Percentiles rank a stretch among this genome's conserved stretches.
Evolutionary conservation across 2,329 filamentous ascomycete species (phyloP).

Genomic region (Xylaria sp.): DNA sequence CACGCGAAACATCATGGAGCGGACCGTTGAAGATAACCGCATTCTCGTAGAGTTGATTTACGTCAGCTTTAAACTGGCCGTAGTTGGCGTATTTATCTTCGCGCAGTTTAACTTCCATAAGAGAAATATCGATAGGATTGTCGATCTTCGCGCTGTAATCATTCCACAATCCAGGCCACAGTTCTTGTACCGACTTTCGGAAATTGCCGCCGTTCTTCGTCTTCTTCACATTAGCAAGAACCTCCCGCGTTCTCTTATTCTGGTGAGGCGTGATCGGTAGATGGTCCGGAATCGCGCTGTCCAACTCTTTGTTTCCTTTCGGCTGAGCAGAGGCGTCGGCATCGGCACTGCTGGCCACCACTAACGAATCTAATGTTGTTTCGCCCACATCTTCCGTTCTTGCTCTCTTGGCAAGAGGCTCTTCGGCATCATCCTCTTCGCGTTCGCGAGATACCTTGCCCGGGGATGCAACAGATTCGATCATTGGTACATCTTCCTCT

Average conservation of each 20-base stretch:
- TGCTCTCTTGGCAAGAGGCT: conserved; percentile 80
- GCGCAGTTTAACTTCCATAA: conserved; percentile 82
- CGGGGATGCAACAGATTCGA: conserved; percentile 35
- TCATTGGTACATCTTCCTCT: conserved; percentile 34
- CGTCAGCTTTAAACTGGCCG: conserved; percentile 75
- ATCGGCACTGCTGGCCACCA: conserved; percentile 31
- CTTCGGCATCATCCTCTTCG: conserved; percentile 71
- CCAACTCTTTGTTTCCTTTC: conserved; percentile 39
- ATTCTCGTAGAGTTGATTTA: conserved; percentile 81
- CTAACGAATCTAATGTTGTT: conserved; percentile 33
- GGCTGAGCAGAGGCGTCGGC: conserved; percentile 31
- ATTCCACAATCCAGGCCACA: conserved; percentile 77
- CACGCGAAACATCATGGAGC: conserved; percentile 72
- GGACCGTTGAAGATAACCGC: conserved; percentile 81
- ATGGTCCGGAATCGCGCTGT: conserved; percentile 46
- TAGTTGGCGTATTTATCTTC: conserved; percentile 70
- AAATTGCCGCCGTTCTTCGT: conserved; percentile 81
- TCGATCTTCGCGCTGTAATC: conserved; percentile 73
- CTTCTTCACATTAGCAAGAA: conserved; percentile 80
- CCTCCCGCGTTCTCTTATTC: conserved; percentile 53
- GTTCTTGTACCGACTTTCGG: conserved; percentile 74
- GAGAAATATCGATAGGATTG: conserved; percentile 82
- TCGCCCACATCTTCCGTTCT: conserved; percentile 66
- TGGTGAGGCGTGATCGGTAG: conserved; percentile 52
- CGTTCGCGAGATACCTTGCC: conserved; percentile 74